Base-by-base conservation (phyloP, 2,329 filamentous ascomycete species). In the Diaporthe ilicicola region DNA sequence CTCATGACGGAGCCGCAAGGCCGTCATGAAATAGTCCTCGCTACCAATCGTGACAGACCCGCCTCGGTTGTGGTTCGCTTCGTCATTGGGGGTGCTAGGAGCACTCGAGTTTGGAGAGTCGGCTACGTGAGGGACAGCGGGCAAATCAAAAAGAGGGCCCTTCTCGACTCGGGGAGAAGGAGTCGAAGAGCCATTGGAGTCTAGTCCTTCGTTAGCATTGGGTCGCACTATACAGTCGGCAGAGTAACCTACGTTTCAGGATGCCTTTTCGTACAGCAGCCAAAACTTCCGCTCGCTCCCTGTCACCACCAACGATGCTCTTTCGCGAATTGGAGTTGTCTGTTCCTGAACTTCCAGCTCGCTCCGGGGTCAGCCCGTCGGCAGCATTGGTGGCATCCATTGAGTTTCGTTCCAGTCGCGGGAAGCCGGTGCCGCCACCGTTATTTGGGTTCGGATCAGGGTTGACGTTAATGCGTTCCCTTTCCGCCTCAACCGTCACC, bases 261-360 rank as follows among this genome's bases (percentile, higher is more conserved):
- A 99, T 99, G 61, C 96, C 96, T 83, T 97, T 98, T 78, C 94
- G 94, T 59, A 98, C 94, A 8, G 94, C 94, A 24, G 95, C 94
- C 53, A 98, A 88, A 19, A 97, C 93, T 79, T 98, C 95, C 1
- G 95, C 94, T 74, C 95, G 91, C 78, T 98, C 96, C 77, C 87
- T 92, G 75, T 98, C 96, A 34, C 94, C 93, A 48, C 95, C 95
- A 56, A 97, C 88, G 76, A 98, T 97, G 83, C 94, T 98, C 85
- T 93, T 95, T 74, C 95, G 90, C 17, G 91, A 85, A 27, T 85
- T 84, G 27, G 91, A 89, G 67, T 86, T 88, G 34, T 92, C 89
- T 0, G 88, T 90, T 10, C 86, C 86, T 4, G 88, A 87, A 74
- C 87, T 89, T 34, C 86, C 86, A 7, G 85, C 75, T 19, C 88